These are phyloP conservation scores for Suillus ampliporus DNA, from an alignment of 768 basidiomycete species.

Conservation along the genomic window DNA sequence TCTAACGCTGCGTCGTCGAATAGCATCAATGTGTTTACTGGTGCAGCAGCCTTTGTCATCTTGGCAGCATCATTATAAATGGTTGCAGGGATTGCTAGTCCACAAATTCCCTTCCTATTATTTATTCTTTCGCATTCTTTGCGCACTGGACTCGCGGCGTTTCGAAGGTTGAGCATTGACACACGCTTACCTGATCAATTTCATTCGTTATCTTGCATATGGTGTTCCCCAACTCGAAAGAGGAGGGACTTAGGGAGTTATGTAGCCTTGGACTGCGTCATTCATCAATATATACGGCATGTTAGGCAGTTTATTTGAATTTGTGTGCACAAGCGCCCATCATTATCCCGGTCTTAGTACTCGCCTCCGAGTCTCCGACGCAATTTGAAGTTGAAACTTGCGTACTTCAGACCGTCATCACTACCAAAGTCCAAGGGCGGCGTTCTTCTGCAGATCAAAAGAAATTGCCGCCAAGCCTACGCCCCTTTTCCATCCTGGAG, in stretches of 20 bases:
- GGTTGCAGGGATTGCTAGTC: background rate
- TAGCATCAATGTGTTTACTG: constrained; percentile 18
- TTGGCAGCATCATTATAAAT: constrained; percentile 21
- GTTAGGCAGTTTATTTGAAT: constrained; percentile 5
- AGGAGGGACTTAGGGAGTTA: background rate
- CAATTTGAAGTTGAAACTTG: constrained; percentile 6
- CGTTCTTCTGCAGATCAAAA: constrained; percentile 8
- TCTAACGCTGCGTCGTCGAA: constrained; percentile 13
- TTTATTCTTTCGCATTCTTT: constrained; percentile 8
- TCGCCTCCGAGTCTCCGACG: background rate
- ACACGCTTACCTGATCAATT: background rate
- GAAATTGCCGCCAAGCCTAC: background rate
- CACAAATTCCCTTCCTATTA: no score
- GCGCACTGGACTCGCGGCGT: background rate
- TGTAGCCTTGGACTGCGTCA: background rate
- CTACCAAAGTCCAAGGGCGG: background rate
- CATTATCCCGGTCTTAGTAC: no score
- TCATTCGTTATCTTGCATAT: background rate
- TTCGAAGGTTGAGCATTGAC: background rate
- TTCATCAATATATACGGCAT: background rate
- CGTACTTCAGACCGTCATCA: background rate
- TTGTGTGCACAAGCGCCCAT: constrained; percentile 6
- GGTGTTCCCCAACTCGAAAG: background rate
- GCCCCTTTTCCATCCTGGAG: background rate
- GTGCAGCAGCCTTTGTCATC: constrained; percentile 17